Evolutionary conservation across 805 yeast genomes (phyloP), one percentile per base, ranked within the genome.

Genomic region (Torulaspora microellipsoides): DNA sequence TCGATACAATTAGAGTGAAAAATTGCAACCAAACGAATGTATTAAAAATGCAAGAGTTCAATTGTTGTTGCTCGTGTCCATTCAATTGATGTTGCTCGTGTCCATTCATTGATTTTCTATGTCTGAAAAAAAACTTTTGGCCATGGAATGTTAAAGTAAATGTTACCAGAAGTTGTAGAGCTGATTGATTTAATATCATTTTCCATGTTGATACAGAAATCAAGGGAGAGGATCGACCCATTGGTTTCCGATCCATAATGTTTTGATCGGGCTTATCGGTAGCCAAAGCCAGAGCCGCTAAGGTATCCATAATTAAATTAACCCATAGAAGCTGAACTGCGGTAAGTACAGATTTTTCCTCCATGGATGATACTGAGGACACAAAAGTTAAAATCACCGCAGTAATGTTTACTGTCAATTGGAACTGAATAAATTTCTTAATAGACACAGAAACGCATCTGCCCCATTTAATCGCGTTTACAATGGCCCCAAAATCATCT

Each of bases 261-360:
- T 82, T 76, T 37, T 82, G 85, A 55, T 88, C 90, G 0, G 99
- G 99, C 55, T 91, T 90, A 63, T 93, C 99, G 3, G 99, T 93
- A 6, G 99, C 99, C 56, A 93, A 75, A 0, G 99, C 99, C 55
- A 93, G 73, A 3, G 99, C 99, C 3, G 99, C 99, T 50, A 93
- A 76, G 0, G 99, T 93, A 65, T 93, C 99, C 99, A 93, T 93
- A 57, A 93, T 93, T 65, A 93, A 73, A 66, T 93, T 93, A 39
- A 93, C 97, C 99, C 99, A 93, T 50, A 93, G 72, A 53, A 93
- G 77, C 69, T 93, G 99, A 36, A 93, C 99, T 0, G 99, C 99
- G 25, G 98, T 91, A 57, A 93, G 72, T 8, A 93, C 99, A 4
- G 97, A 86, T 32, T 76, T 67, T 52, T 90, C 91, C 38, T 81